Evolutionary conservation across 805 yeast species (phyloP).

Genomic region (Teunomyces lycoperdinae): DNA sequence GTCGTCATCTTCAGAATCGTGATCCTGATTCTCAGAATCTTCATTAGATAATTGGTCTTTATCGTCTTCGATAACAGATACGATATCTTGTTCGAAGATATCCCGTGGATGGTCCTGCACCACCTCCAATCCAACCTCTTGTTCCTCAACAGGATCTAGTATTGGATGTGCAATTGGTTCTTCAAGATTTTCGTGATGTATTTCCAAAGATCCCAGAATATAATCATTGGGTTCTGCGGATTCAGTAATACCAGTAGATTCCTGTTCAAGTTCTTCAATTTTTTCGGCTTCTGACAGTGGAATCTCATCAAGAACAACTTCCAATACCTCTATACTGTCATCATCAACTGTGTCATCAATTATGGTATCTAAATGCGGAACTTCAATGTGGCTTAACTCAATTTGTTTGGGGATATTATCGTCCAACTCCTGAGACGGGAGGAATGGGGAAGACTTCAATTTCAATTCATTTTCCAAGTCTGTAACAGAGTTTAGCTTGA

Average conservation of each 20-base stretch:
- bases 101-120: neutral
- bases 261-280: neutral
- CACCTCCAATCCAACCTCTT: neutral
- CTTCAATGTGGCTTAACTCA: neutral
- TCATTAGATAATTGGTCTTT: too few species aligned
- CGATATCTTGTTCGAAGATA: neutral
- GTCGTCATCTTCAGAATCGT: too few species aligned
- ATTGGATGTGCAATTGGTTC: neutral
- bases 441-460: constrained; percentile 3
- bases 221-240: neutral
- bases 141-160: neutral
- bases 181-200: neutral
- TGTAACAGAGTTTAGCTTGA: constrained; percentile 19
- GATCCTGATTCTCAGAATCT: too few species aligned
- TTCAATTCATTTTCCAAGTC: constrained; percentile 17
- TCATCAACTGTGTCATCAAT: neutral
- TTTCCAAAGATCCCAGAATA: neutral
- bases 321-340: neutral
- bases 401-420: constrained; percentile 15
- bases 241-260: neutral
- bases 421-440: neutral
- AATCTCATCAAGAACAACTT: neutral
- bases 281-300: neutral
- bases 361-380: constrained; percentile 1
- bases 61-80: neutral